A percentile compares a stretch with the other conserved stretches of the same genome.
These are phyloP conservation scores for Pythium oligandrum DNA, from an alignment of 352 stramenopile species.

Conservation along the genomic window DNA sequence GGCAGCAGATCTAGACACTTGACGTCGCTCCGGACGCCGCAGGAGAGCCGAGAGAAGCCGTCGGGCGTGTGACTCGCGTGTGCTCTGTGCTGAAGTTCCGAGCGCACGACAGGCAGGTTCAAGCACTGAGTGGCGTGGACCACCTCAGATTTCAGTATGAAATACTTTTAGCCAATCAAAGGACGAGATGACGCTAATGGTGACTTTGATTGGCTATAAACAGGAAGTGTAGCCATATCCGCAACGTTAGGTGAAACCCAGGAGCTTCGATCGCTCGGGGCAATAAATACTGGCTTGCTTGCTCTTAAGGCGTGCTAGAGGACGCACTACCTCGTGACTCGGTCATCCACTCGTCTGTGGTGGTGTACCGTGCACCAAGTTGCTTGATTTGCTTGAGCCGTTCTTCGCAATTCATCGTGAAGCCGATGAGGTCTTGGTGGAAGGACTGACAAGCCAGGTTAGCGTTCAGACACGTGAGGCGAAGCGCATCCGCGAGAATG, in stretches of 20 bases:
- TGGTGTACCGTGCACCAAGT: conserved; percentile 49
- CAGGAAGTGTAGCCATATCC: conserved; percentile 2
- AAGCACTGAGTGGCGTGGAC: conserved; percentile 13
- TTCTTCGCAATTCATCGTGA: conserved; percentile 75
- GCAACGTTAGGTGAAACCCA: no score
- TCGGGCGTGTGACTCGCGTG: conserved; percentile 3
- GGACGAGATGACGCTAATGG: not conserved
- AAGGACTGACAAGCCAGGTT: conserved; percentile 81
- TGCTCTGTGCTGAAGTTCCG: no score
- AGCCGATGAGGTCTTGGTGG: conserved; percentile 80
- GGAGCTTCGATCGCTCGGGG: no score
- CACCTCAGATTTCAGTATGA: conserved; percentile 5
- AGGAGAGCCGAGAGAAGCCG: no score
- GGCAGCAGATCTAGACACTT: not conserved
- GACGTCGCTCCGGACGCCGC: not conserved
- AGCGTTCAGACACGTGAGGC: conserved; percentile 75
- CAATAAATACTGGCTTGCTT: conserved; percentile 11
- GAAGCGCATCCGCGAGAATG: conserved; percentile 63
- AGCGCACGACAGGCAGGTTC: no score
- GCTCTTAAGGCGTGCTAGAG: no score
- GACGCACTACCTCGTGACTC: not conserved
- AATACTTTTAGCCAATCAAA: conserved; percentile 19
- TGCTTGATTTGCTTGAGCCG: conserved; percentile 87
- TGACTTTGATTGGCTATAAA: conserved; percentile 14
- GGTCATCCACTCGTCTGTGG: conserved; percentile 41